Conservation (phyloP, 2,329 filamentous ascomycete species). For the Trichoderma lentiforme region DNA sequence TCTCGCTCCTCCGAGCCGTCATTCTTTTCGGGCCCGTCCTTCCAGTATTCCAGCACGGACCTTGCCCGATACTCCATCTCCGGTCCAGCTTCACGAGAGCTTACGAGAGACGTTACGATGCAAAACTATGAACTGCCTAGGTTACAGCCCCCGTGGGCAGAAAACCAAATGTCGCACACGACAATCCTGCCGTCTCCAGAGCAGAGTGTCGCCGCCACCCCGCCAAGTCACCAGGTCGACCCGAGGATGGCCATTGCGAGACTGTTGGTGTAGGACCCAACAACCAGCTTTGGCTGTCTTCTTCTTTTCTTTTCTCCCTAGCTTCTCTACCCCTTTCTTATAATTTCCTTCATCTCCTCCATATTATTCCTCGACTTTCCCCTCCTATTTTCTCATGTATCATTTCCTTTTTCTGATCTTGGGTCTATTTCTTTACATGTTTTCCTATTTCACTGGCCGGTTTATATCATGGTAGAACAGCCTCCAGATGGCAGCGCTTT, state of each 20-base stretch:
- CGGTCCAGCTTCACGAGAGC: background rate
- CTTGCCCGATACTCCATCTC: background rate
- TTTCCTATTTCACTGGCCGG: background rate
- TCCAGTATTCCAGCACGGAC: background rate
- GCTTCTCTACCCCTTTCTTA: background rate
- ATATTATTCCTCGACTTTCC: background rate
- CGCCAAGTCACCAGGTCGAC: background rate
- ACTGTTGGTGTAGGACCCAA: background rate
- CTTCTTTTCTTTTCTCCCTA: no score
- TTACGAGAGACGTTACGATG: background rate
- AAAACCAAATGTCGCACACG: background rate
- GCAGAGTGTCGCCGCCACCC: background rate
- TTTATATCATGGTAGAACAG: background rate
- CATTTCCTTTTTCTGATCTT: background rate
- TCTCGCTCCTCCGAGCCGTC: background rate
- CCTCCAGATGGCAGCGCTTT: background rate
- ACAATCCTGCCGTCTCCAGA: background rate
- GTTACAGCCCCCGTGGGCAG: background rate
- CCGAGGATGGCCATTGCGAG: background rate
- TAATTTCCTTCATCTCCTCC: background rate
- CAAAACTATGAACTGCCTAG: background rate
- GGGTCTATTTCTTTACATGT: background rate
- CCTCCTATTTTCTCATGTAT: background rate
- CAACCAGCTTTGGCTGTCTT: background rate
- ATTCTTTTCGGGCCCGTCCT: background rate